Conservation (phyloP, 495 filamentous ascomycete genomes). For the Podospora tetraspora region DNA sequence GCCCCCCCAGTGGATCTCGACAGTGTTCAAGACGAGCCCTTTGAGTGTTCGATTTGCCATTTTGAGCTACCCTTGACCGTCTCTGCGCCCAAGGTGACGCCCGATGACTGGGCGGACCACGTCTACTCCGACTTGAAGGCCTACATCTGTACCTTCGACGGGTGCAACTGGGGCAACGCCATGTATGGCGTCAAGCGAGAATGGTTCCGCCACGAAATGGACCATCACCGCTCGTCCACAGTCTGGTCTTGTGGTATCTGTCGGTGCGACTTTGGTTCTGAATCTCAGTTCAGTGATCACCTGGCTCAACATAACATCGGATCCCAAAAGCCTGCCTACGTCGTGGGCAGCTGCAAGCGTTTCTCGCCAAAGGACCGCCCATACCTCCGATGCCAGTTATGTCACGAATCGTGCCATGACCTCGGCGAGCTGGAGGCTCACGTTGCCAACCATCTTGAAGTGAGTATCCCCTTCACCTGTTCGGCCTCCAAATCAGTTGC, state of each 20-base stretch:
- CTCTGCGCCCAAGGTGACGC: constrained; percentile 2
- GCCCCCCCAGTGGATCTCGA: constrained; percentile 1
- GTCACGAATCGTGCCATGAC: neutral
- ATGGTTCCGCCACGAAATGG: constrained; percentile 28
- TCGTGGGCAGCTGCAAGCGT: constrained; percentile 16
- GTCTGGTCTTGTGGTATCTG: constrained; percentile 24
- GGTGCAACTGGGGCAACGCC: constrained; percentile 12
- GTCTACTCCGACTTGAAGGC: constrained; percentile 24
- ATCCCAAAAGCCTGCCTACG: neutral
- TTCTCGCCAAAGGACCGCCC: constrained; percentile 8
- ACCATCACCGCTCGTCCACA: constrained; percentile 18
- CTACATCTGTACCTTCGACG: constrained; percentile 26
- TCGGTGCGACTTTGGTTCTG: constrained; percentile 2
- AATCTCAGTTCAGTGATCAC: neutral
- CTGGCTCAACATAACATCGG: neutral
- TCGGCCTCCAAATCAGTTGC: no score
- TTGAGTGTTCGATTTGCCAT: constrained; percentile 19
- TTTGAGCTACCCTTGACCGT: constrained; percentile 16
- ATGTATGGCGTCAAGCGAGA: constrained; percentile 19
- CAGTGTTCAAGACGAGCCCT: neutral
- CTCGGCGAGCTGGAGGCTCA: constrained; percentile 9
- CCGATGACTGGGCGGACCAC: constrained; percentile 20
- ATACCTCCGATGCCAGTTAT: constrained; percentile 3
- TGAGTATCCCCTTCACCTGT: no score
- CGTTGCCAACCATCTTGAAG: constrained; percentile 19